Base-by-base conservation (phyloP, 2,329 filamentous ascomycete genomes). In the Elsinoe perseae region DNA sequence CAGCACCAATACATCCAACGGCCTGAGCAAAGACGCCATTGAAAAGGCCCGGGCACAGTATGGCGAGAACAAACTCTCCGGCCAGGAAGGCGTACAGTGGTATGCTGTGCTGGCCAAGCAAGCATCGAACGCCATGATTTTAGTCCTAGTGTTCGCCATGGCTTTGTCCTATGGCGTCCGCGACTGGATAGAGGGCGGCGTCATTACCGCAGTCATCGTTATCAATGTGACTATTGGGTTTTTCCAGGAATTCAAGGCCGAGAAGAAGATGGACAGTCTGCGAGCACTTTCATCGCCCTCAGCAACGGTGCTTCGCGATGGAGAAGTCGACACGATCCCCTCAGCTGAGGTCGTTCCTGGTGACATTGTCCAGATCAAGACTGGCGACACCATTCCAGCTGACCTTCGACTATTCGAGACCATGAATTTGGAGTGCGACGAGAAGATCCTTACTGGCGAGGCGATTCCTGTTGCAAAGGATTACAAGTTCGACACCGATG, bases 371-470 rank as follows among this genome's bases (percentile, higher is more conserved):
- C 78, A 81, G 60, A 66, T 82, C 54, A 79, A 77, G 61, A 77
- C 81, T 40, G 85, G 85, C 61, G 84, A 87, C 66, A 82, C 86
- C 48, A 77, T 87, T 32, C 84, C 85, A 3, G 85, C 85, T 30
- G 85, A 89, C 69, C 72, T 87, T 9, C 59, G 71, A 21, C 67
- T 80, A 1, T 68, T 84, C 57, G 79, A 84, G 59, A 80, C 80
- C 56, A 81, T 90, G 70, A 92, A 92, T 68, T 75, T 90, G 59
- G 86, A 86, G 54, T 86, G 85, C 61, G 87, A 95, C 59, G 85
- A 89, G 69, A 84, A 85, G 10, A 77, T 87, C 58, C 78, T 89
- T 36, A 89, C 86, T 12, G 86, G 86, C 60, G 86, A 89, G 72
- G 86, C 85, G 32, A 70, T 86, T 5, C 82, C 85, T 58, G 83